Base-by-base conservation (phyloP, 345 rosid genomes). In the Sisymbrium irio region DNA sequence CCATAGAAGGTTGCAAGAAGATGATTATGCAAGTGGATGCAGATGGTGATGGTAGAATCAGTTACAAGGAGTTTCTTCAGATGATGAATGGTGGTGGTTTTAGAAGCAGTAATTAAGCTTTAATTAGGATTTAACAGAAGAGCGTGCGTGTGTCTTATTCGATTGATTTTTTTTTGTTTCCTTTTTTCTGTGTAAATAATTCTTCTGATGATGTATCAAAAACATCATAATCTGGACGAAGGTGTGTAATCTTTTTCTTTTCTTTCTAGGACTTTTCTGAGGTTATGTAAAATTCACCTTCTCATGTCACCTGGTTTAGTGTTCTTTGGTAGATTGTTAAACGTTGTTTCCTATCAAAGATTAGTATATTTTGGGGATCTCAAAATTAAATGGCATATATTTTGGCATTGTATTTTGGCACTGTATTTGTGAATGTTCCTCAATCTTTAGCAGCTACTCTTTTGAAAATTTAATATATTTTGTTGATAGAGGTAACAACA, bases 11-110 rank as follows among this genome's bases (percentile, higher is more conserved):
- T 39, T 79, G 80, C 14, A 65, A 65, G 77, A 71, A 65, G 74
- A 79, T 79, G 80, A 79, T 79, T 57, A 66, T 61, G 71, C 76
- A 75, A 65, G 82, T 79, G 3, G 82, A 75, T 66, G 71, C 12
- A 6, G 76, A 79, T 69, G 82, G 80, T 60, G 82, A 79, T 65
- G 82, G 79, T 25, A 75, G 71, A 65, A 76, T 79, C 30, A 58
- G 64, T 50, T 79, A 73, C 51, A 73, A 55, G 18, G 82, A 79
- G 76, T 79, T 79, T 58, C 54, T 69, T 47, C 82, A 79, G 36
- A 79, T 79, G 82, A 79, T 79, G 82, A 79, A 64, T 63, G 76
- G 79, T 30, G 62, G 72, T 62, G 75, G 75, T 6, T 39, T 71
- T 17, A 78, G 75, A 9, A 67, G 74, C 17, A 58, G 75, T 50